Base-by-base conservation (phyloP, 129 eudicot genomes). In the Arctium minus region DNA sequence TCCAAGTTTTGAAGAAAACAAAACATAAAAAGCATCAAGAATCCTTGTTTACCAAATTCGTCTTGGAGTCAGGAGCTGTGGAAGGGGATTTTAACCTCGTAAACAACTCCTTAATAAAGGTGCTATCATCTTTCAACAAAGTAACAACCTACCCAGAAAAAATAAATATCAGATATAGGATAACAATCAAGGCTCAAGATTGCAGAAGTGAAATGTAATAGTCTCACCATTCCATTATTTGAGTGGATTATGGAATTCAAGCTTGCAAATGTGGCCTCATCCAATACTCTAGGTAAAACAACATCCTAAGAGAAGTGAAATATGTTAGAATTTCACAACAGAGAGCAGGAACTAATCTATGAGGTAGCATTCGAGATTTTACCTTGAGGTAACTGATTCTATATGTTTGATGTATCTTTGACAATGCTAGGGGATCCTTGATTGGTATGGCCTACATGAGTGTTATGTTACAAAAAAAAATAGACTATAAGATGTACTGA, bases 321-420 rank as follows among this genome's bases (percentile, higher is more conserved):
- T 44, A 50, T 31, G 75, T 80, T 60, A 77, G 70, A 82, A 40
- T 18, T 83, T 35, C 44, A 69, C 32, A 56, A 27, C 6, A 22
- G 32, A 56, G 12, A 53, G 7, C 22, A 81, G 31, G 72, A 74
- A 37, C 11, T 46, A 74, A 79, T 10, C 29, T 76, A 74, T 62
- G 33, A 40, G 4, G 44, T 62, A 70, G 80, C 46, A 79, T 74
- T 78, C n/a, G 73, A 76, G 40, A 74, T 48, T 30, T 80, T 79
- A 92, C 98, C 98, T 91, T 95, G 64, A 95, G 78, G 82, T 95
- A 95, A 73, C 90, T 89, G 81, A 95, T 78, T 92, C 93, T 88
- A 86, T 92, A 95, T 31, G 97, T 92, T 79, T 92, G 98, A 85
- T 95, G 97, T 84, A 95, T 90, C 92, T 89, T 95, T 7, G 97